Base-by-base conservation (phyloP, 83 land plant species). In the Larix sibirica region DNA sequence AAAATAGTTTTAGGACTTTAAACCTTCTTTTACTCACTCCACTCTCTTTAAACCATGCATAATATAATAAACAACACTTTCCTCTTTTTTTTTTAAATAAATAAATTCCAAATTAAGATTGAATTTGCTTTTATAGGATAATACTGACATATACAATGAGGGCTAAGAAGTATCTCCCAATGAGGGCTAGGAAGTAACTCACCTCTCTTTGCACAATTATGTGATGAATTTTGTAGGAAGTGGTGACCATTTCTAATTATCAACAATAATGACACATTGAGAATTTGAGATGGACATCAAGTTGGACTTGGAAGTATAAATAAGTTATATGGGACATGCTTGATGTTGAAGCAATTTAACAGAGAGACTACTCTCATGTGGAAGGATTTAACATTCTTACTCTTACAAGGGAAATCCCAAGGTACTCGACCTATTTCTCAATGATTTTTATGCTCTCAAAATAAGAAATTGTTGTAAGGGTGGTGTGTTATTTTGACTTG, bases 261-360 rank as follows among this genome's bases (percentile, higher is more conserved):
- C 96, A 94, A 44, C 86, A 87, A 6, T 94, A 85, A 65, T 83
- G 96, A 60, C 94, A 92, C 78, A 73, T 94, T 0, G 92, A 92
- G 54, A 17, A 23, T 4, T 94, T 94, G n/a, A 92, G 96, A 2
- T 94, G 96, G 94, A 88, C 62, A 44, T 38, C 90, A 33, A 79
- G 90, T 14, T 94, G 96, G 96, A 26, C 61, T 20, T 94, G 96
- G 94, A 59, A 24, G 21, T n/a, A 44, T 28, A 64, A 68, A 5
- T 81, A 71, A 64, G 80, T 81, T 6, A 81, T 81, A 81, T 70
- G 83, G 83, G 24, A 67, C 20, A 38, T 81, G 7, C 21, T 40
- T 13, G 83, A 81, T 6, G 83, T 40, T 36, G 56, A 81, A 67
- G 83, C 83, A 38, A 66, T 23, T 38, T 31, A 40, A 14, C 60